A percentile compares a stretch with the other conserved stretches of the same genome.
Conservation (phyloP, 768 basidiomycete genomes). For the Auricularia cornea region DNA sequence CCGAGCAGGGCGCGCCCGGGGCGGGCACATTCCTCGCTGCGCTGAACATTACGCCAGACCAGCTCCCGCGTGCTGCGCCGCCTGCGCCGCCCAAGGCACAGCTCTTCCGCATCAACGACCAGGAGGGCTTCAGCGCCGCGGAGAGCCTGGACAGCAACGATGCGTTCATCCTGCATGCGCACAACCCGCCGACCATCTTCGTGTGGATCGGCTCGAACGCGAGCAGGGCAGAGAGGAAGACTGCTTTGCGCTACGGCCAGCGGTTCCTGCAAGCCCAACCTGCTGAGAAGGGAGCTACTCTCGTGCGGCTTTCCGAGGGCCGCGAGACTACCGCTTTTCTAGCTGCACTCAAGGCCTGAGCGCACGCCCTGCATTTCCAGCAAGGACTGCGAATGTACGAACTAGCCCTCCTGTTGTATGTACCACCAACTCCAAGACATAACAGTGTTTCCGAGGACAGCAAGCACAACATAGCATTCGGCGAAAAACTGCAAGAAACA, state of each 20-base stretch:
- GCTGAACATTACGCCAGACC: constrained; percentile 29
- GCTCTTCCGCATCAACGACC: constrained; percentile 40
- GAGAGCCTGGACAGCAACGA: constrained; percentile 18
- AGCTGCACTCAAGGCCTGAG: neutral
- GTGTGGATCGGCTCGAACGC: constrained; percentile 50
- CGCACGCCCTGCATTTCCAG: too few species aligned
- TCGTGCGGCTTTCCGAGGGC: neutral
- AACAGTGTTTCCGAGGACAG: too few species aligned
- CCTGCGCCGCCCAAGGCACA: neutral
- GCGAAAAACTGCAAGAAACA: neutral
- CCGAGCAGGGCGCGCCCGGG: constrained; percentile 47
- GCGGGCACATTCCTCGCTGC: constrained; percentile 38
- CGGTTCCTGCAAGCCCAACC: constrained; percentile 55
- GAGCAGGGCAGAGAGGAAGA: constrained; percentile 62
- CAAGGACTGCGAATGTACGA: neutral
- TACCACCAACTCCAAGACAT: neutral
- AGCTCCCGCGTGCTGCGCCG: constrained; percentile 5
- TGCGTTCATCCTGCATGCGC: constrained; percentile 44
- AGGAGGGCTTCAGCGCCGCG: constrained; percentile 23
- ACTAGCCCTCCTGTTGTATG: neutral
- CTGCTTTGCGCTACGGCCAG: constrained; percentile 81
- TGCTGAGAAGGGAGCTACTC: constrained; percentile 26
- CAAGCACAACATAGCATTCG: too few species aligned
- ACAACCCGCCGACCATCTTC: constrained; percentile 38
- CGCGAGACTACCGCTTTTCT: neutral